Conservation (phyloP, 345 rosid genomes). For the Raphanus sativus region DNA sequence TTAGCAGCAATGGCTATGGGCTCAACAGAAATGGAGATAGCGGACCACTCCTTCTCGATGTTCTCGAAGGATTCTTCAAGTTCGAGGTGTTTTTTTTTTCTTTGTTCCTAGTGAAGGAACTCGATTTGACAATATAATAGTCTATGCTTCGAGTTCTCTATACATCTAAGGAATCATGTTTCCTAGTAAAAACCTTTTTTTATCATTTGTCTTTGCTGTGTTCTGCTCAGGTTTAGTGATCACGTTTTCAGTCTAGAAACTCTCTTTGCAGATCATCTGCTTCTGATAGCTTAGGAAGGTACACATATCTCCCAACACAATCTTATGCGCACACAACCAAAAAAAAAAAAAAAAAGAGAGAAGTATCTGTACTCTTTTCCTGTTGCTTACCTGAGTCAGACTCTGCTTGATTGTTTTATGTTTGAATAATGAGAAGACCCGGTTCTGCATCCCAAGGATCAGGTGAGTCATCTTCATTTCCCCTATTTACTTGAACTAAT, state of each 20-base stretch:
- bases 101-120: neutral
- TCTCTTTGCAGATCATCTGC: constrained; percentile 73
- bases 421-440: constrained; percentile 45
- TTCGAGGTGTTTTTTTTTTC: constrained; percentile 51
- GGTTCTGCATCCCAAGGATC: constrained; percentile 57
- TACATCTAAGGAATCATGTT: too few species aligned
- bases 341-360: too few species aligned
- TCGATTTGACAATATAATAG: neutral
- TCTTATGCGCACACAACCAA: too few species aligned
- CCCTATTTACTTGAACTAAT: neutral
- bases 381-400: constrained; percentile 1
- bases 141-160: too few species aligned
- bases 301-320: constrained; percentile 16
- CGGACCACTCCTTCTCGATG: constrained; percentile 80
- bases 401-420: constrained; percentile 13
- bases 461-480: constrained; percentile 50
- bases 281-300: constrained; percentile 93
- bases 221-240: constrained; percentile 15
- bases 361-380: neutral
- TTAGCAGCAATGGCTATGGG: constrained; percentile 77
- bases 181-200: too few species aligned
- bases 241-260: constrained; percentile 65
- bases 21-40: constrained; percentile 83
- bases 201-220: neutral
- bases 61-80: constrained; percentile 91